phyloP scores from a whole-genome alignment of 2,329 filamentous ascomycete genomes.

The Trichoderma sp. region DNA sequence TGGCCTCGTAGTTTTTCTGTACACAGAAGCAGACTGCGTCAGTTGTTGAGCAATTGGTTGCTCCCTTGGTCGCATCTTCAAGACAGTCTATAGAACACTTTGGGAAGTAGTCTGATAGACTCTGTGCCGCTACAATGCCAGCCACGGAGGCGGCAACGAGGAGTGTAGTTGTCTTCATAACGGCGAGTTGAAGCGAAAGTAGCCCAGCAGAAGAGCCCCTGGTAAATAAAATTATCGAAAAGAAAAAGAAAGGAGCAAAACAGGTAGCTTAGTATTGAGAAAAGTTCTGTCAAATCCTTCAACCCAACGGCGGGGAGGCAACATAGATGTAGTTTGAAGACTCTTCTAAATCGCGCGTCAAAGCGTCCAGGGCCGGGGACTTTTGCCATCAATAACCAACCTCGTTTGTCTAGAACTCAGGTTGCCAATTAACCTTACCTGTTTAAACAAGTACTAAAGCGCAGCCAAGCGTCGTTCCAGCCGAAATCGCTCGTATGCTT shows the following conservation, averaged over 20 bases:
- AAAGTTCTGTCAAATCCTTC: neutral
- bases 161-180: slow-evolving; percentile 27
- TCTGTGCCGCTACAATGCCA: slow-evolving; percentile 32
- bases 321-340: neutral
- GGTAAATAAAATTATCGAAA: neutral
- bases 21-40: slow-evolving; percentile 38
- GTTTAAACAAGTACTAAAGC: neutral
- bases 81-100: slow-evolving; percentile 40
- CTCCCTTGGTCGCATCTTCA: slow-evolving; percentile 32
- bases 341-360: neutral
- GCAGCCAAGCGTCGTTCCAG: neutral
- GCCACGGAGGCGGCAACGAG: slow-evolving; percentile 33
- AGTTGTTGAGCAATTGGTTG: slow-evolving; percentile 34
- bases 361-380: slow-evolving; percentile 2
- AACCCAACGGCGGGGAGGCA: neutral
- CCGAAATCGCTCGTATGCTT: slow-evolving; percentile 17
- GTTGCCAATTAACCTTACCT: neutral
- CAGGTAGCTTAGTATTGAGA: neutral
- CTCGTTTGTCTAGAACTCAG: neutral
- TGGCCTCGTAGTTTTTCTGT: slow-evolving; percentile 37
- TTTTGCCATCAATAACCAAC: neutral
- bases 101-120: slow-evolving; percentile 35
- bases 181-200: neutral
- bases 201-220: neutral
- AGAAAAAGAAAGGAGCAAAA: neutral